Evolutionary conservation across 768 basidiomycete genomes (phyloP), one percentile per base, ranked within the genome.

Genomic region (Auricularia cornea): DNA sequence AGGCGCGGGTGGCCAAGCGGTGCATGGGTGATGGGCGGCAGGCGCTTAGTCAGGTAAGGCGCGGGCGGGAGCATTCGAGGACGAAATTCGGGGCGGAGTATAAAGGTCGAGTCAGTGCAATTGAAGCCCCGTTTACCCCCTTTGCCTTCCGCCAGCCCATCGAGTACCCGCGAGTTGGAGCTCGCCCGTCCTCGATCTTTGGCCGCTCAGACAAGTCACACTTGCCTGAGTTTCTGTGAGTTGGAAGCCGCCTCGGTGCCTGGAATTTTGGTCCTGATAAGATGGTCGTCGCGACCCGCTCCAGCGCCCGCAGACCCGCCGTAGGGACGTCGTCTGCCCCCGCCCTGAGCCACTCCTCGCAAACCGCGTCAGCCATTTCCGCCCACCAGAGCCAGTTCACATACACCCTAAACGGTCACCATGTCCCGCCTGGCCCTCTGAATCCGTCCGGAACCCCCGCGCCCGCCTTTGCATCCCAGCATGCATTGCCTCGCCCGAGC

Each of bases 41-140:
- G 28, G 54, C 54, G 54, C 28, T 57, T 57, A 38, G 54, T 57
- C 54, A 57, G 54, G n/a, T n/a, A n/a, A n/a, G 20, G 44, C 54
- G 35, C 54, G 51, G 51, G 51, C 54, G 54, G 26, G 16, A 26
- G 26, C 54, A 16, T 26, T 28, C 28, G 54, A 31, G 26, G 51
- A 28, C 51, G 28, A 52, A 52, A 52, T 8, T 52, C 10, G n/a
- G 12, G 20, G 51, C 51, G 28, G 54, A 26, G 54, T 31, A 57
- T 57, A 57, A 57, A 57, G 28, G 54, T 29, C 30, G 54, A 57
- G 54, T 57, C 54, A 57, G 54, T 18, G 12, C 11, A 48, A 48
- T 57, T 57, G 26, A 31, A 31, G 6, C 28, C 30, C 54, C 54
- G 54, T 31, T 57, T 26, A 14, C 10, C 54, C 54, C 54, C 30